Evolutionary conservation across 2,329 filamentous ascomycete species (phyloP), one percentile per base, ranked within the genome.

Genomic region (Spiromastix sp.): DNA sequence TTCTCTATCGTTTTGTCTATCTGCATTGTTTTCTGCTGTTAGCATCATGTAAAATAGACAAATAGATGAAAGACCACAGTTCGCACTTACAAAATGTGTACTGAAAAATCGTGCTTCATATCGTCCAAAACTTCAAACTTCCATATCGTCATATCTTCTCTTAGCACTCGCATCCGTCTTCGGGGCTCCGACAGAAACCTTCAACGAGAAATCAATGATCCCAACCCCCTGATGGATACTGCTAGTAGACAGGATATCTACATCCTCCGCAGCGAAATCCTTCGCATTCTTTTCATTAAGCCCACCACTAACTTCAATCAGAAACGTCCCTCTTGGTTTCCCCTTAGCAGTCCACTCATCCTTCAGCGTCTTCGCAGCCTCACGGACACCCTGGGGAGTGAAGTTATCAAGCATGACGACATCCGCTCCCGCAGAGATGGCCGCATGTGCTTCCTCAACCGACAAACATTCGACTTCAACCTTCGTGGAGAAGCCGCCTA

Each of bases 391-490:
- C 1, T 84, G 79, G 1, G 81, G 77, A 0, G 77, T 79, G 54
- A 96, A 98, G 59, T 98, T 98, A 57, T 98, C 91, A 41, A 98
- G 65, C 91, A 98, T 98, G 42, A 98, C 79, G 13, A 98, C 79
- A 57, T 98, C 89, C 0, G 91, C 91, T 1, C 91, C 91, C 0
- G 89, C 89, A 3, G 67, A 74, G 49, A 95, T 87, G 1, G 91
- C 91, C 61, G 93, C 85, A 56, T 95, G 79, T 1, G 91, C 91
- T 63, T 94, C 86, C 28, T 71, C 77, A 60, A 94, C 79, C 50
- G 70, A 82, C 65, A 89, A 85, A 30, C 91, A 91, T 67, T 98
- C 89, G 16, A 98, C 91, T 66, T 98, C 91, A 26, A 98, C 74
- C 70, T 96, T 98, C 40, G 94, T 70, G 26, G 83, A 77, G 61